A percentile compares a stretch with the other conserved stretches of the same genome.
Evolutionary conservation across 768 basidiomycete genomes (phyloP).

Genomic region (Sarcodon sp.): DNA sequence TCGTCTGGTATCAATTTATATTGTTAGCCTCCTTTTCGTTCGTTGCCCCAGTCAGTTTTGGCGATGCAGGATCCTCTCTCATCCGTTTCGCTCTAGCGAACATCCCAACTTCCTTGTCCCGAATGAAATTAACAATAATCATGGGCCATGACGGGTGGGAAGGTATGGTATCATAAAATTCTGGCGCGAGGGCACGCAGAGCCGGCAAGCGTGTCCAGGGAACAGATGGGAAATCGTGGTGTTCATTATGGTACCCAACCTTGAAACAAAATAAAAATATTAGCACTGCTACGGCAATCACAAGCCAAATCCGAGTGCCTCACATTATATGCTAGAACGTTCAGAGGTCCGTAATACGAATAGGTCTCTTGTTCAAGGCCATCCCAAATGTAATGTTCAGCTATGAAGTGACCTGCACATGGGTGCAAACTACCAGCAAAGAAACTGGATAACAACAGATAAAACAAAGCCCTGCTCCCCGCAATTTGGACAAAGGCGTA

Average conservation of each 20-base stretch:
- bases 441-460: constrained; percentile 83
- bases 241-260: constrained; percentile 99
- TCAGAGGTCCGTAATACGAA: constrained; percentile 90
- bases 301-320: constrained; percentile 14
- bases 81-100: constrained; percentile 79
- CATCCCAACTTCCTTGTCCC: constrained; percentile 79
- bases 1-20: not conserved
- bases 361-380: constrained; percentile 91
- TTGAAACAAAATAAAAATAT: constrained; percentile 16
- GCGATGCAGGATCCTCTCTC: constrained; percentile 20
- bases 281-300: constrained; percentile 1
- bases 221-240: constrained; percentile 96
- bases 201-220: constrained; percentile 90
- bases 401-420: constrained; percentile 95
- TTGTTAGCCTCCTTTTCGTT: too few relatives aligned
- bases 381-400: constrained; percentile 94
- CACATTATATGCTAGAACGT: constrained; percentile 88
- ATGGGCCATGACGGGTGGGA: constrained; percentile 90
- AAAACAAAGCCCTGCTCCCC: constrained; percentile 45
- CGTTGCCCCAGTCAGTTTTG: not conserved
- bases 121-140: constrained; percentile 90
- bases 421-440: constrained; percentile 96
- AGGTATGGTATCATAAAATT: constrained; percentile 84
- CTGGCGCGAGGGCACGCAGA: constrained; percentile 73
- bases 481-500: constrained; percentile 41